These are phyloP conservation scores for Phoenix dactylifera DNA, from an alignment of 176 grass and related monocot genomes.

Conservation along the genomic window DNA sequence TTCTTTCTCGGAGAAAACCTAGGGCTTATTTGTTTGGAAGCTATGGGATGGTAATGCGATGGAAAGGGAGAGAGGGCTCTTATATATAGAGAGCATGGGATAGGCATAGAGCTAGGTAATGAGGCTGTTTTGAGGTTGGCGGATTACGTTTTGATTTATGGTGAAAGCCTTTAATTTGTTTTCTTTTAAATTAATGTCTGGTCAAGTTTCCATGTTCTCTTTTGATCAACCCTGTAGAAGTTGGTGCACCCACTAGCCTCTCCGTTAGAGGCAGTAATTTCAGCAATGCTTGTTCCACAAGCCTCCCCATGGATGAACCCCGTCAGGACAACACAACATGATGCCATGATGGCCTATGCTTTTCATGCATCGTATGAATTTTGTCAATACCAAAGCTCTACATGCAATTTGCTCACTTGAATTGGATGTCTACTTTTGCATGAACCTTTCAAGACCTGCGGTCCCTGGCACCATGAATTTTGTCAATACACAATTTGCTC, in stretches of 20 bases:
- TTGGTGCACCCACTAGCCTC: conserved; percentile 42
- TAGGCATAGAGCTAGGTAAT: not conserved
- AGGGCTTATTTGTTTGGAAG: conserved; percentile 3
- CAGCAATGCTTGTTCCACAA: conserved; percentile 43
- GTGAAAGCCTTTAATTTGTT: not conserved
- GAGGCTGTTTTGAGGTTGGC: conserved; percentile 21
- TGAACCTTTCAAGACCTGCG: conserved; percentile 16
- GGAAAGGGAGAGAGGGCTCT: not conserved
- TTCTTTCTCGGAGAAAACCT: not conserved
- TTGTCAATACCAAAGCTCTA: not conserved
- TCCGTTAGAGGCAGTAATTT: conserved; percentile 1
- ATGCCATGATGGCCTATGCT: conserved; percentile 14
- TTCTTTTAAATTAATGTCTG: not conserved
- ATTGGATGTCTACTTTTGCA: conserved; percentile 13
- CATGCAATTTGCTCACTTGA: conserved; percentile 1
- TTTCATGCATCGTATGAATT: conserved; percentile 11
- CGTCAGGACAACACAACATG: conserved; percentile 12
- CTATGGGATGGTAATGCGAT: conserved; percentile 5
- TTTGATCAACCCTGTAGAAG: not conserved
- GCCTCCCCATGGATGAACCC: conserved; percentile 13
- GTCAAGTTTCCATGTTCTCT: not conserved
- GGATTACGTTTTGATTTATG: conserved; percentile 24
- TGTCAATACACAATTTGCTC: conserved; percentile 30
- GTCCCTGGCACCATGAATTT: conserved; percentile 28
- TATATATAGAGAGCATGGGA: conserved; percentile 16